Evolutionary conservation across 495 filamentous ascomycete species (phyloP).

Genomic region (Tuber magnatum): DNA sequence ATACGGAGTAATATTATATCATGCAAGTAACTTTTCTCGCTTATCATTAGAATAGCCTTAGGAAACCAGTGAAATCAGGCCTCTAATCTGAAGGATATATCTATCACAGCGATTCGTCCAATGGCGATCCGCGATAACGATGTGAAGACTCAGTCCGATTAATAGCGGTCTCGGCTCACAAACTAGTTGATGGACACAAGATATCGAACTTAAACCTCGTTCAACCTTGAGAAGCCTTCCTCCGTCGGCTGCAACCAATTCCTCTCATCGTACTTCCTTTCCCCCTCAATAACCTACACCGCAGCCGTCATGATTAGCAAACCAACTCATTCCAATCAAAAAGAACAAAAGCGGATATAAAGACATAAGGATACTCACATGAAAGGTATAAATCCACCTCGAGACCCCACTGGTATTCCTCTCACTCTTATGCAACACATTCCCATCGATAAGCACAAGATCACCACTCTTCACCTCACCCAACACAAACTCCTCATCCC

Average conservation of each 20-base stretch:
- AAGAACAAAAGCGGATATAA: background rate
- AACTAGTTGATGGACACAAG: background rate
- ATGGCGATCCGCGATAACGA: background rate
- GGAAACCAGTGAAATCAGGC: background rate
- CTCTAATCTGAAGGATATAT: background rate
- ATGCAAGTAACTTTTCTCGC: no score
- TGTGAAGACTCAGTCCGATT: background rate
- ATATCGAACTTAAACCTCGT: constrained; percentile 27
- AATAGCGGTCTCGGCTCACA: background rate
- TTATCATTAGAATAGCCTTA: background rate
- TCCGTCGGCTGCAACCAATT: constrained; percentile 89
- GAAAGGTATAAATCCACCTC: constrained; percentile 94
- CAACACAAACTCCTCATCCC: constrained; percentile 35
- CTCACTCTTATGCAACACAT: constrained; percentile 93
- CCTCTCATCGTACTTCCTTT: constrained; percentile 67
- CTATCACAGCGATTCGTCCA: background rate
- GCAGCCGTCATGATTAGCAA: background rate
- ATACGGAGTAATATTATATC: background rate
- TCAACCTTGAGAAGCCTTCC: constrained; percentile 67
- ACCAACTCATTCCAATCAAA: background rate
- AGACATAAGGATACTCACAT: constrained; percentile 46
- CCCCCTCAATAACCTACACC: constrained; percentile 68
- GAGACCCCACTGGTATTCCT: constrained; percentile 76
- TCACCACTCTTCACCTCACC: constrained; percentile 50
- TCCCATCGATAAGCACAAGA: constrained; percentile 91